Evolutionary conservation across 306 rosid species (phyloP), one percentile per base, ranked within the genome.

Genomic region (Datisca glomerata): DNA sequence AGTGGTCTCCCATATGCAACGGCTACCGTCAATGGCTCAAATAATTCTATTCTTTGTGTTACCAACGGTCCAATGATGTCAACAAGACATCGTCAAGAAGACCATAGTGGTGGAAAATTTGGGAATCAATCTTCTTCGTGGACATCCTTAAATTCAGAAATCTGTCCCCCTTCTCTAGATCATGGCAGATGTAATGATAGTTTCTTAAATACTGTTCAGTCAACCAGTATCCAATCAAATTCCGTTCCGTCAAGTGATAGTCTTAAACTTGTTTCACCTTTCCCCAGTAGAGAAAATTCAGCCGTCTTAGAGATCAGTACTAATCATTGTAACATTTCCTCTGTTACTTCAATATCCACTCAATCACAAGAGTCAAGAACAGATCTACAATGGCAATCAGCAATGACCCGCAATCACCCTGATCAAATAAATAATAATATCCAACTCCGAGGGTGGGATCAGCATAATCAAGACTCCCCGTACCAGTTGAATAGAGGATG

Each of bases 381-480:
- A 32, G 81, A 69, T 54, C 10, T 64, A 41, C 70, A 51, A 41
- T 49, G 68, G 52, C 81, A 68, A 56, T 53, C 54, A 44, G 40
- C 64, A 34, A 44, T 49, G 27, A 47, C 71, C 21, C 47, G 55
- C 42, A 68, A 43, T 54, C 36, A 51, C 47, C 20, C 51, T 17
- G 69, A 51, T 40, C 69, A 59, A 28, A 41, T 66, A 22, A 61
- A 60, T 48, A 35, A 55, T n/a, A 70, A 67, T 49, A 57, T 56
- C 22, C 68, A 60, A 8, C 34, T 66, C 65, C 79, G 55, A 24
- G 82, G 67, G 21, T 89, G 97, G 97, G 75, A 64, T 56, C 69
- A 63, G 25, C 78, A 54, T 29, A 71, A 60, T 65, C 70, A 57
- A 53, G 77, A 66, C 46, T 63, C 70, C 52, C 12, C 66, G 35